A percentile compares a stretch with the other conserved stretches of the same genome.
Conservation (phyloP, 192 early-diverging fungal species). For the Entrophospora sp. region DNA sequence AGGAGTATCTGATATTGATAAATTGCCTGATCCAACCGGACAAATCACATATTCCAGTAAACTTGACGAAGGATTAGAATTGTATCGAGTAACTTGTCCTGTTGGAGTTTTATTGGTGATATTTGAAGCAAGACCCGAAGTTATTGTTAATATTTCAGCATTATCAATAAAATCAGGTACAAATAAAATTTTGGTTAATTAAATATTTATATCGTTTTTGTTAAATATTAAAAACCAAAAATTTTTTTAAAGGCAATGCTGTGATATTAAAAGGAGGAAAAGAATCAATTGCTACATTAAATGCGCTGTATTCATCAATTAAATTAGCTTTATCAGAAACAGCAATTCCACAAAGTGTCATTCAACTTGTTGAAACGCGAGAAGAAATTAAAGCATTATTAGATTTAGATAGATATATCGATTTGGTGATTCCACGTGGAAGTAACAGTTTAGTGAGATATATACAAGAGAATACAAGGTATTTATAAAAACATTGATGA, state of each 20-base stretch:
- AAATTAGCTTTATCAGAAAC: conserved; percentile 64
- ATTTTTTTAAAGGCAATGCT: conserved; percentile 67
- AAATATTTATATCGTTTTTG: too few species aligned
- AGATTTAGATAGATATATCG: conserved; percentile 85
- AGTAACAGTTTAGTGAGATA: conserved; percentile 84
- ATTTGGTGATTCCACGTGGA: conserved; percentile 93
- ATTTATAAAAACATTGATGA: not conserved
- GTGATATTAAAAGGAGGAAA: conserved; percentile 97
- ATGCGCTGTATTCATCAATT: conserved; percentile 65
- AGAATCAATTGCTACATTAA: conserved; percentile 77
- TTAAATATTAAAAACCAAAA: too few species aligned
- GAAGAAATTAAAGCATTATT: conserved; percentile 83
- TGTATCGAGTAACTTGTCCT: conserved; percentile 87
- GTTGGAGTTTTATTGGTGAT: conserved; percentile 96
- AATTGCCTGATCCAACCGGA: conserved; percentile 77
- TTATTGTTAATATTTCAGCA: conserved; percentile 93
- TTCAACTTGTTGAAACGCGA: conserved; percentile 84
- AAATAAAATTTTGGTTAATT: too few species aligned
- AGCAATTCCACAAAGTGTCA: conserved; percentile 55
- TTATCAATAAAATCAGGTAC: conserved; percentile 90
- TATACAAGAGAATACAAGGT: conserved; percentile 87
- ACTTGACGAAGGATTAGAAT: conserved; percentile 75
- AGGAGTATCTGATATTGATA: conserved; percentile 83
- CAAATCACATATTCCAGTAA: conserved; percentile 67
- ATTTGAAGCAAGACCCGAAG: conserved; percentile 97